Conservation (phyloP, 176 grass and related monocot genomes). For the Bonia amplexicaulis region DNA sequence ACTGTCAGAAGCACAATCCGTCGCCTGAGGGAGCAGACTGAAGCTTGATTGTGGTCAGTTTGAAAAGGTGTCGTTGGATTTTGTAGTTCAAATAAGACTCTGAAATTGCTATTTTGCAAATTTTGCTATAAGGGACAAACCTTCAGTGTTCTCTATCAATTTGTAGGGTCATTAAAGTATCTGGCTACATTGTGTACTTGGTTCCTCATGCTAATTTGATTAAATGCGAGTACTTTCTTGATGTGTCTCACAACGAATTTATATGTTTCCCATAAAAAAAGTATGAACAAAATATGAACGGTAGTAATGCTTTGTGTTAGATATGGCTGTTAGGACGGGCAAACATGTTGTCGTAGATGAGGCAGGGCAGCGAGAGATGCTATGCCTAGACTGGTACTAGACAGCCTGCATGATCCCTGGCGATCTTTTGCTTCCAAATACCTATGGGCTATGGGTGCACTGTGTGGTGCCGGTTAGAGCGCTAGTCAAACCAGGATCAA, state of each 20-base stretch:
- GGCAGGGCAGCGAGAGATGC: neutral
- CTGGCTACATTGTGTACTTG: neutral
- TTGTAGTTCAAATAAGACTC: constrained; percentile 23
- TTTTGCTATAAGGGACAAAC: neutral
- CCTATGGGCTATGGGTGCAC: neutral
- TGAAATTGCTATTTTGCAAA: neutral
- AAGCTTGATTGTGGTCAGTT: constrained; percentile 31
- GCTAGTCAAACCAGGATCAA: neutral
- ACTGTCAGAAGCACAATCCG: constrained; percentile 77
- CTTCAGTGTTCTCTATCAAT: neutral
- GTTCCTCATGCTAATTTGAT: constrained; percentile 11
- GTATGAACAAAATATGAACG: neutral
- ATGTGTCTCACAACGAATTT: neutral
- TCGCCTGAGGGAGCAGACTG: constrained; percentile 79
- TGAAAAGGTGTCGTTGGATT: neutral
- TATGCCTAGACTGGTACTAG: neutral
- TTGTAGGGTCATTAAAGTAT: neutral
- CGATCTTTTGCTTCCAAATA: neutral
- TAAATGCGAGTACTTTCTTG: neutral
- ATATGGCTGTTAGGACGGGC: neutral
- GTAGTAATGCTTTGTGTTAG: neutral
- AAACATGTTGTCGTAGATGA: neutral
- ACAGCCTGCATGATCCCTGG: neutral
- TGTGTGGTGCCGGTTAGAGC: neutral
- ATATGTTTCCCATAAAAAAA: neutral